Base-by-base conservation (phyloP, 2,329 filamentous ascomycete species). In the Intubia oerlemansii region DNA sequence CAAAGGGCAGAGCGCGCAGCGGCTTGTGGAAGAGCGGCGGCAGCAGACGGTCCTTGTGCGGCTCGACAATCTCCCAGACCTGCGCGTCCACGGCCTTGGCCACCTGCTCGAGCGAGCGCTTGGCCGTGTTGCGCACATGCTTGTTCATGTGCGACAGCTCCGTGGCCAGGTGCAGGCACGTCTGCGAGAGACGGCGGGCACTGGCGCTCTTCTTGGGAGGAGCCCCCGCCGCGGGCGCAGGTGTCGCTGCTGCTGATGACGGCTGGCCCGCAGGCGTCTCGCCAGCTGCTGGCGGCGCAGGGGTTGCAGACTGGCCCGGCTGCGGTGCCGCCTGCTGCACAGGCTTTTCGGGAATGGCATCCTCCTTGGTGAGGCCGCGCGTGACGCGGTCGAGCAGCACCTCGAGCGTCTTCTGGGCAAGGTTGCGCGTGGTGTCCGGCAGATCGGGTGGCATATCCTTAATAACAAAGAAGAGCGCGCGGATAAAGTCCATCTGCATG, bases 371-470 rank as follows among this genome's bases (percentile, higher is more conserved):
- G 34, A 74, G 65, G 32, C 69, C 70, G 50, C 79, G 78, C 24
- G 77, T 84, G 45, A 84, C 84, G 32, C 74, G 70, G 33, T 65
- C 61, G 19, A 93, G 59, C 17, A 95, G 66, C 24, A 79, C 62
- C 41, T 85, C 73, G 14, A 98, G 58, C 0, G 85, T 90, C 13
- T 72, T 64, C 48, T 90, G 79, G 0, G 88, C 84, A 34, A 80
- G 71, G 19, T 73, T 61, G 20, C 88, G 66, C 2, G 88, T 93
- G 44, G 76, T 84, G 32, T 90, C 82, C 2, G 90, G 85, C 1
- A 98, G 62, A 46, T 98, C 88, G 31, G 79, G 67, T 0, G 90
- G 88, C 64, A 93, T 93, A 45, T 98, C 88, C 52, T 98, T 98
- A 54, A 98, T 81, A 38, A 98, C 84, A 50, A 91, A 93, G 52